Evolutionary conservation across 495 filamentous ascomycete genomes (phyloP).

Genomic region (Massariosphaeria phaeospora): DNA sequence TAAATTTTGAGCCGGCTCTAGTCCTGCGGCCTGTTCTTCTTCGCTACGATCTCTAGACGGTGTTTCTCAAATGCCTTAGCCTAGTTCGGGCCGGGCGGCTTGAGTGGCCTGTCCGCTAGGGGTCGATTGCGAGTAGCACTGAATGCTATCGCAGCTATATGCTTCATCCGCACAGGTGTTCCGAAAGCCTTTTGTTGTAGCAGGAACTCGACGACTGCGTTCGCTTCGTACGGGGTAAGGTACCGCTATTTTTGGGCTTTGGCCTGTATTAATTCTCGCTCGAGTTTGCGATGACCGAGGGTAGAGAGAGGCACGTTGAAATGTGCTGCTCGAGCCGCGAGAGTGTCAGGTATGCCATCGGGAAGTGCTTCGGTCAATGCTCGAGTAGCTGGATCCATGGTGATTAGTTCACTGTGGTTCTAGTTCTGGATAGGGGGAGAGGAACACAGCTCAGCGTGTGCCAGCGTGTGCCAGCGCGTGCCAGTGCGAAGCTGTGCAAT

Average conservation of each 20-base stretch:
- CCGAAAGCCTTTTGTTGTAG: background rate
- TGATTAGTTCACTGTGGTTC: conserved; percentile 3
- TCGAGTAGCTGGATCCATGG: conserved; percentile 1
- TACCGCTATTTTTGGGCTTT: background rate
- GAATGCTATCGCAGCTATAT: background rate
- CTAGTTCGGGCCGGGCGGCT: background rate
- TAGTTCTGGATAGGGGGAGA: too few species aligned
- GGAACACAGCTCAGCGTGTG: background rate
- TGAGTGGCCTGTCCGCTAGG: background rate
- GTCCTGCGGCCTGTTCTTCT: background rate
- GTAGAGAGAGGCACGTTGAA: background rate
- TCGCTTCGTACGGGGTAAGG: background rate
- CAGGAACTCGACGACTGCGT: background rate
- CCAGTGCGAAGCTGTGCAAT: too few species aligned
- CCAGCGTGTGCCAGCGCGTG: background rate
- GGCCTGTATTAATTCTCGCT: background rate
- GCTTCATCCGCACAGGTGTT: background rate
- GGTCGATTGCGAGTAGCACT: background rate
- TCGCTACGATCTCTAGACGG: background rate
- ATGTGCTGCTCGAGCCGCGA: background rate
- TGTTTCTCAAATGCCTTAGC: background rate
- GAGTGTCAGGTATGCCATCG: background rate
- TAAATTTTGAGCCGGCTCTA: conserved; percentile 3
- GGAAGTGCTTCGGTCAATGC: background rate
- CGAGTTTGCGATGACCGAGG: background rate